These are phyloP conservation scores for Puccinia horiana DNA, from an alignment of 1,284 basidiomycete species.

Conservation along the genomic window DNA sequence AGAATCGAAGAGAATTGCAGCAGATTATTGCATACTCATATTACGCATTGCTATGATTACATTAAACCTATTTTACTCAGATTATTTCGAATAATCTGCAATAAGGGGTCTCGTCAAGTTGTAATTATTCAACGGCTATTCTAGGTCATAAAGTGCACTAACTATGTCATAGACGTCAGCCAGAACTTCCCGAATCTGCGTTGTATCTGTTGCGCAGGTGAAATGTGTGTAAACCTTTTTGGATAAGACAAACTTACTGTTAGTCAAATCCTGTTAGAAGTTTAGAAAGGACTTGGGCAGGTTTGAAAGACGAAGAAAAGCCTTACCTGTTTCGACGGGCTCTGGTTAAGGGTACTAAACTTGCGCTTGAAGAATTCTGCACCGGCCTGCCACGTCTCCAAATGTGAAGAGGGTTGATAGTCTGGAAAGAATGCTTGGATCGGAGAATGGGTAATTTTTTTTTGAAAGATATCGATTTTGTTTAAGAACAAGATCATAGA, in stretches of 20 bases:
- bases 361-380: slow-evolving; percentile 57
- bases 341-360: slow-evolving; percentile 56
- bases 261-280: background rate
- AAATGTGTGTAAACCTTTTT: slow-evolving; percentile 56
- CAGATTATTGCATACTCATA: too few relatives aligned
- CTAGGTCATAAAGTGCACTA: slow-evolving; percentile 52
- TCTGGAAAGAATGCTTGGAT: slow-evolving; percentile 30
- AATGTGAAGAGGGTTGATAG: slow-evolving; percentile 8
- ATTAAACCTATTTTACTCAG: slow-evolving; percentile 80
- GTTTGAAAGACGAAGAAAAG: slow-evolving; percentile 26
- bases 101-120: slow-evolving; percentile 55
- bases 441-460: slow-evolving; percentile 30
- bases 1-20: too few relatives aligned
- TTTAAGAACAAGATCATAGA: slow-evolving; percentile 48
- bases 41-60: too few relatives aligned
- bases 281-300: background rate
- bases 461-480: slow-evolving; percentile 48
- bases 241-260: too few relatives aligned
- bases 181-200: slow-evolving; percentile 64
- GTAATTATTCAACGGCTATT: too few relatives aligned
- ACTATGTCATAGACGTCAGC: slow-evolving; percentile 64
- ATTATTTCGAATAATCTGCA: slow-evolving; percentile 75
- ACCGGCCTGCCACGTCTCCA: slow-evolving; percentile 52
- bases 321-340: slow-evolving; percentile 64
- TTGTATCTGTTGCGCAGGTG: slow-evolving; percentile 64